Evolutionary conservation across 1,284 basidiomycete species (phyloP).

Genomic region (Coniferiporia weirii): DNA sequence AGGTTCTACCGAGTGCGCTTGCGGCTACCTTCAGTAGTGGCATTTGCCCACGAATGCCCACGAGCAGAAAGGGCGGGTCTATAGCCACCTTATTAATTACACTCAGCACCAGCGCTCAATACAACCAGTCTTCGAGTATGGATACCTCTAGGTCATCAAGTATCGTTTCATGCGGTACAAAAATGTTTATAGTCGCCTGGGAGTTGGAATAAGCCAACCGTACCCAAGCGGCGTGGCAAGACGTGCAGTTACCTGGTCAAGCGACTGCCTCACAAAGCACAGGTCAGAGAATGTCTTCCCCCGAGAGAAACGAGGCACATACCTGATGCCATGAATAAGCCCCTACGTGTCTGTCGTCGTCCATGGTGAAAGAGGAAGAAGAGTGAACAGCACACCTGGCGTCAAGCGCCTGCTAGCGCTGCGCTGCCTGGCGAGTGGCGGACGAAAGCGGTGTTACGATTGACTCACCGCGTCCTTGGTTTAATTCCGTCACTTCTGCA

Average conservation of each 20-base stretch:
- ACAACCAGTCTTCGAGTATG: constrained; percentile 13
- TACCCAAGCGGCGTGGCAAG: background rate
- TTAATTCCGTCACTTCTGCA: background rate
- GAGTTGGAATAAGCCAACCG: constrained; percentile 12
- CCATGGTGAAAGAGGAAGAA: constrained; percentile 27
- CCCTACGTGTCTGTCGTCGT: constrained; percentile 29
- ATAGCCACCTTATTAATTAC: constrained; percentile 51
- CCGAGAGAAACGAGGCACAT: constrained; percentile 1
- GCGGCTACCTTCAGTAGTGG: constrained; percentile 62
- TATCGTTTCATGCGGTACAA: constrained; percentile 63
- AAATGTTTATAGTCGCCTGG: constrained; percentile 72
- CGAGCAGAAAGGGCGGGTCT: constrained; percentile 63
- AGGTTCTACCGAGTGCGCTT: background rate
- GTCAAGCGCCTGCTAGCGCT: constrained; percentile 1
- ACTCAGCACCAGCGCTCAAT: background rate
- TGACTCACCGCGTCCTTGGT: background rate
- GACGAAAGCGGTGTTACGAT: background rate
- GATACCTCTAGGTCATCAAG: constrained; percentile 66
- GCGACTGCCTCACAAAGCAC: constrained; percentile 28
- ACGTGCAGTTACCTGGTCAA: constrained; percentile 35
- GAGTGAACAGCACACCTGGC: background rate
- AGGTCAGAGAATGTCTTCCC: constrained; percentile 6
- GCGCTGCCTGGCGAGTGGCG: background rate
- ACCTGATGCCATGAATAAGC: constrained; percentile 44
- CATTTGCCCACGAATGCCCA: constrained; percentile 60